Evolutionary conservation across 2,329 filamentous ascomycete genomes (phyloP).

Genomic region (Fusarium verrucosum): DNA sequence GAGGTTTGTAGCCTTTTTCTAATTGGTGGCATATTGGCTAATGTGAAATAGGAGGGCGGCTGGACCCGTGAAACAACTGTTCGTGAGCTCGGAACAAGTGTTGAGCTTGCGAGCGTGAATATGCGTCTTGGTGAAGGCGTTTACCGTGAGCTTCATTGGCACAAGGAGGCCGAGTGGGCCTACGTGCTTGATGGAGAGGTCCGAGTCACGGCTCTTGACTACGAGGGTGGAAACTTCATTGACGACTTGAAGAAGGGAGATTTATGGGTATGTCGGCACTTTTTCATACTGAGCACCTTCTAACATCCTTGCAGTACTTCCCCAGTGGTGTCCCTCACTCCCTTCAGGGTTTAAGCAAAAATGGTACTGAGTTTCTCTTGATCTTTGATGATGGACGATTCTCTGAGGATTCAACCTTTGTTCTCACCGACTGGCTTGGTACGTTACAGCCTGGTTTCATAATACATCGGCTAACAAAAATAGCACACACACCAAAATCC

Average conservation of each 20-base stretch:
- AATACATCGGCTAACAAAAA: background rate
- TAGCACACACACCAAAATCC: slow-evolving; percentile 74
- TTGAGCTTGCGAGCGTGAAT: slow-evolving; percentile 79
- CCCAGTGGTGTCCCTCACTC: slow-evolving; percentile 81
- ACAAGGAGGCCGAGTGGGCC: slow-evolving; percentile 82
- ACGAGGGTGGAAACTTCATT: slow-evolving; percentile 79
- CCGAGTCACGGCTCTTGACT: slow-evolving; percentile 76
- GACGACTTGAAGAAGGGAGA: slow-evolving; percentile 81
- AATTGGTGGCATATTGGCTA: background rate
- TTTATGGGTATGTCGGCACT: slow-evolving; percentile 55
- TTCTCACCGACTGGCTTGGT: slow-evolving; percentile 78
- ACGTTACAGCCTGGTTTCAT: slow-evolving; percentile 30
- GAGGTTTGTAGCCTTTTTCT: slow-evolving; percentile 57
- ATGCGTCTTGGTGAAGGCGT: slow-evolving; percentile 79
- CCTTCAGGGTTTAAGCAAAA: slow-evolving; percentile 73
- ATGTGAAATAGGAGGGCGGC: slow-evolving; percentile 67
- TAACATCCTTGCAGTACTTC: slow-evolving; percentile 63
- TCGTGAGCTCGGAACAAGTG: slow-evolving; percentile 69
- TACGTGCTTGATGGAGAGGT: slow-evolving; percentile 77
- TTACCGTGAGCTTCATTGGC: slow-evolving; percentile 82
- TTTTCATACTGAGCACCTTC: rapidly evolving
- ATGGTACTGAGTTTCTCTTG: slow-evolving; percentile 63
- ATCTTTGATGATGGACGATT: slow-evolving; percentile 62
- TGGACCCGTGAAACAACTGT: slow-evolving; percentile 80
- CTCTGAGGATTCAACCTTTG: slow-evolving; percentile 73